Evolutionary conservation across 2,329 filamentous ascomycete genomes (phyloP), one percentile per base, ranked within the genome.

Genomic region (Dendrostoma leiphaemia): DNA sequence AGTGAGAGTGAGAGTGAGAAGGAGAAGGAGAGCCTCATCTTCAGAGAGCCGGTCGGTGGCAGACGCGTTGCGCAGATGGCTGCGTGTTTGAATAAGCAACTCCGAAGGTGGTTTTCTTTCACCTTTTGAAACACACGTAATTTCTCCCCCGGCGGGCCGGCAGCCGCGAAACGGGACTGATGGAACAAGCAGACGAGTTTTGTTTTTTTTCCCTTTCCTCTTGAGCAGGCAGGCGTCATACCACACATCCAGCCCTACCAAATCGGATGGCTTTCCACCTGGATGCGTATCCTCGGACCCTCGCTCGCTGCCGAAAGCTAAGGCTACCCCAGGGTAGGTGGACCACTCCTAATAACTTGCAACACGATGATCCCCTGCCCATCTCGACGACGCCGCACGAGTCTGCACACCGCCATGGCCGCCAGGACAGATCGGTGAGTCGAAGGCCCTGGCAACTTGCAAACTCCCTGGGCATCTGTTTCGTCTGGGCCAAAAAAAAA

Each of bases 351-450:
- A n/a, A n/a, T 10, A 12, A 38, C 9, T 23, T 24, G 37, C 38
- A n/a, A n/a, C n/a, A n/a, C 29, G 29, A n/a, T 51, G 21, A 35
- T 35, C 31, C 53, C 53, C 53, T 56, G 53, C 34, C 31, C 32
- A 41, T 23, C 26, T 38, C 24, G n/a, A 24, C 34, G 50, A 49
- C 29, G 50, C 50, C 54, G 37, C 52, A 23, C 50, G 54, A 56
- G 32, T 56, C 45, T 44, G 41, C 38, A 19, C 44, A 53, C 54
- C 54, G 54, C 50, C 41, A 49, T n/a, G n/a, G n/a, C n/a, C n/a
- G n/a, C n/a, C n/a, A n/a, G n/a, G n/a, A 24, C 31, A 41, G 23
- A 50, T 54, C 54, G 51, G 54, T 57, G 54, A 53, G 31, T 26
- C 9, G 24, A 19, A 26, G 35, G 31, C 31, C 50, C 54, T 47